A percentile compares a stretch with the other conserved stretches of the same genome.
phyloP scores from a whole-genome alignment of 768 basidiomycete genomes.

The Galerina marginata region DNA sequence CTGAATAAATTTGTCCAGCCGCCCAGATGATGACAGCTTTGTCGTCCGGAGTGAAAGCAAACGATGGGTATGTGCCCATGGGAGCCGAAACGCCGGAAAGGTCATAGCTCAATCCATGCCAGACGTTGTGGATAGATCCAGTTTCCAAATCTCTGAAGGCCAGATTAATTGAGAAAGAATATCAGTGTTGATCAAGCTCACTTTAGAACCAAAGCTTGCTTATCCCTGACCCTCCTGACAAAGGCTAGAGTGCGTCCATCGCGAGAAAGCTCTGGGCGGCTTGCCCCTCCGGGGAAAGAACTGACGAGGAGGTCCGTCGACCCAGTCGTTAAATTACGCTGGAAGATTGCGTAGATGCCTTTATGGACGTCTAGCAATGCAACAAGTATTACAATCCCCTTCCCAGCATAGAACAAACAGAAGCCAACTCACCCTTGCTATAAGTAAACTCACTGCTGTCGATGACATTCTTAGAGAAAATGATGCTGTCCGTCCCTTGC shows the following conservation, averaged over 20 bases:
- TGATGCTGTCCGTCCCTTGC: slow-evolving; percentile 59
- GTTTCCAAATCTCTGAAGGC: slow-evolving; percentile 63
- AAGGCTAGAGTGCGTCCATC: slow-evolving; percentile 76
- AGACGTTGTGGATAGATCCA: slow-evolving; percentile 67
- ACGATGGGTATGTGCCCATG: slow-evolving; percentile 83
- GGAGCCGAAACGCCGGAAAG: slow-evolving; percentile 67
- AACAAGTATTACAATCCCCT: not conserved
- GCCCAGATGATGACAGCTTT: slow-evolving; percentile 76
- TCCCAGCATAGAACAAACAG: not conserved
- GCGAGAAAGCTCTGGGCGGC: slow-evolving; percentile 69
- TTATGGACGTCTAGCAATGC: slow-evolving; percentile 59
- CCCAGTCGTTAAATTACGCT: slow-evolving; percentile 64
- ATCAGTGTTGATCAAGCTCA: slow-evolving; percentile 30
- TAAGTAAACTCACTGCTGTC: slow-evolving; percentile 60
- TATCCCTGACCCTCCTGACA: slow-evolving; percentile 74
- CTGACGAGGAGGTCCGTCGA: slow-evolving; percentile 57
- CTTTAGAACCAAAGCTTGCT: slow-evolving; percentile 76
- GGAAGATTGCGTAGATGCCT: slow-evolving; percentile 75
- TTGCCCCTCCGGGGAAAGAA: slow-evolving; percentile 73
- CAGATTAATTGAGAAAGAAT: not conserved
- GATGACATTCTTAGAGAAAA: slow-evolving; percentile 68
- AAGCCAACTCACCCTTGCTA: slow-evolving; percentile 59
- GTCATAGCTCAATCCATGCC: slow-evolving; percentile 75
- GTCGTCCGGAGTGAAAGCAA: slow-evolving; percentile 66
- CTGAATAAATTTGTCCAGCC: slow-evolving; percentile 67